Evolutionary conservation across 495 filamentous ascomycete species (phyloP).

Genomic region (Neurospora sp.): DNA sequence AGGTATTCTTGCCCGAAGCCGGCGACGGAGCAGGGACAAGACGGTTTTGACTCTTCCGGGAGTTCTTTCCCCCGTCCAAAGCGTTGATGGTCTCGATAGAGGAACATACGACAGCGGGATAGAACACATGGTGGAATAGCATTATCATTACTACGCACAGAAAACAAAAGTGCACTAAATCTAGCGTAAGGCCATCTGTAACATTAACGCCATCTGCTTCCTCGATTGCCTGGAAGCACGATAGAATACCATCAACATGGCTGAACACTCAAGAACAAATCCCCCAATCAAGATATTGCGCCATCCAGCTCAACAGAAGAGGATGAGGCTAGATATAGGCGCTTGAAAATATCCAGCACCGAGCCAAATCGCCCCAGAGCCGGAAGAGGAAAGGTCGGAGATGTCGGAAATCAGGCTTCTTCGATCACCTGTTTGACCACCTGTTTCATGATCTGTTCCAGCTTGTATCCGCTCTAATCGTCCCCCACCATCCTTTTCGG

Average conservation of each 20-base stretch:
- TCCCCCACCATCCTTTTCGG: too few species aligned
- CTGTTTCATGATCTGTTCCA: too few species aligned
- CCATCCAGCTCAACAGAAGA: background rate
- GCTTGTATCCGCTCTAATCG: too few species aligned
- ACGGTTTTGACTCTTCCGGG: background rate
- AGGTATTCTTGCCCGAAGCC: background rate
- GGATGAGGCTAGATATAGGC: too few species aligned
- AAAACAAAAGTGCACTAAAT: background rate
- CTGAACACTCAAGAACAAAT: background rate
- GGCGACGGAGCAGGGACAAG: background rate
- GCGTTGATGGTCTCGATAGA: background rate
- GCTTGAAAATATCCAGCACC: too few species aligned
- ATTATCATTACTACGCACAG: background rate
- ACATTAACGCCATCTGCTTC: background rate
- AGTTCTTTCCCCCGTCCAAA: background rate
- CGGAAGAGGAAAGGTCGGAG: too few species aligned
- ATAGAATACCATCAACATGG: background rate
- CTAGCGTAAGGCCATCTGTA: background rate
- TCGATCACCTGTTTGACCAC: too few species aligned
- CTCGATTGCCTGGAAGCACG: background rate
- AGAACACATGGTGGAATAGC: background rate
- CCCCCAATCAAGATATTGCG: background rate
- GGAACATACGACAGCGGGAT: background rate
- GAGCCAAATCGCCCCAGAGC: too few species aligned
- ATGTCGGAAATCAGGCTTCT: too few species aligned